A percentile compares a stretch with the other conserved stretches of the same genome.
These are phyloP conservation scores for Cladosporium halotolerans DNA, from an alignment of 2,329 filamentous ascomycete genomes.

Conservation along the genomic window DNA sequence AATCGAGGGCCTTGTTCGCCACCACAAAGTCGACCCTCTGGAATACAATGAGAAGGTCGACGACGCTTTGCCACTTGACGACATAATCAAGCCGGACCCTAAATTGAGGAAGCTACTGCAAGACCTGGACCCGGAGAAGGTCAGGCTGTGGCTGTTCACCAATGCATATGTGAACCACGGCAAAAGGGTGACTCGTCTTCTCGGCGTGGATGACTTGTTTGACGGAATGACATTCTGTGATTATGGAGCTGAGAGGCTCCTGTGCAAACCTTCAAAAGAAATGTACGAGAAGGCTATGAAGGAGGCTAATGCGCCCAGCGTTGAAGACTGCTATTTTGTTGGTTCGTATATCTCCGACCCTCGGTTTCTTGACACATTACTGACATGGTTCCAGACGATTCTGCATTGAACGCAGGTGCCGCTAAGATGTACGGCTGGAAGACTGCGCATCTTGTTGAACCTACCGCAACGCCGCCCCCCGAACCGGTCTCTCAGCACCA, in stretches of 20 bases:
- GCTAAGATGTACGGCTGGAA: conserved; percentile 80
- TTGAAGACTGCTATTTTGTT: conserved; percentile 82
- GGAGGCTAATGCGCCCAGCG: conserved; percentile 65
- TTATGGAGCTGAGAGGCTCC: conserved; percentile 64
- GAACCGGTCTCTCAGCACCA: conserved; percentile 61
- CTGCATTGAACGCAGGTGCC: conserved; percentile 69
- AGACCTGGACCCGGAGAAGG: conserved; percentile 76
- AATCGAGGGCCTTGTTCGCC: conserved; percentile 85
- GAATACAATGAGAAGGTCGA: conserved; percentile 94
- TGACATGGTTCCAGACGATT: conserved; percentile 61
- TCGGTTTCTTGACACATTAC: background rate
- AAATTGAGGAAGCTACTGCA: conserved; percentile 68
- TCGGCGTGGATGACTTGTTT: conserved; percentile 81
- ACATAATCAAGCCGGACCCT: conserved; percentile 72
- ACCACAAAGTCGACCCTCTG: conserved; percentile 91
- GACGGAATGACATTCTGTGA: conserved; percentile 95
- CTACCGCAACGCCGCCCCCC: conserved; percentile 57
- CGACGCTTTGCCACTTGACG: conserved; percentile 83
- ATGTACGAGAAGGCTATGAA: conserved; percentile 88
- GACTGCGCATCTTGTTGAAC: conserved; percentile 77
- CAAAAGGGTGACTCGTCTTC: conserved; percentile 69
- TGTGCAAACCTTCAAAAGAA: conserved; percentile 78
- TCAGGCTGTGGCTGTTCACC: conserved; percentile 89
- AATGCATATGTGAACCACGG: conserved; percentile 93
- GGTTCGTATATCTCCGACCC: conserved; percentile 51